Evolutionary conservation across 345 rosid genomes (phyloP), one percentile per base, ranked within the genome.

Genomic region (Gossypium ekmanianum): DNA sequence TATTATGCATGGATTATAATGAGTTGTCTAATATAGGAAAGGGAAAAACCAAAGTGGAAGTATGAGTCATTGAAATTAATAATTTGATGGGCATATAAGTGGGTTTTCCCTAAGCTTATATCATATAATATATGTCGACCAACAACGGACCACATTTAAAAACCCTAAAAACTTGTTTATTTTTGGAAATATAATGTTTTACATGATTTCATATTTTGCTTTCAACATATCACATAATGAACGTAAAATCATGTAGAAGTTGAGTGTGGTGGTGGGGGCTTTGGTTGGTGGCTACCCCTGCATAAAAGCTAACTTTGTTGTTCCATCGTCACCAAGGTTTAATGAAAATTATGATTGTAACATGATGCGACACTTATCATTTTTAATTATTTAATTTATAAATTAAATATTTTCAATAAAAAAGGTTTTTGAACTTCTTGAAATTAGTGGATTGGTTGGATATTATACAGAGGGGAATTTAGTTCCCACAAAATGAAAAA

Each of bases 101-200:
- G 11, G 34, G 14, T n/a, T 44, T 61, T 17, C 72, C 27, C 29
- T 26, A 2, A 17, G 8, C 16, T 5, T 34, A 34, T 34, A 5
- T 34, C 7, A 34, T 34, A 34, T 48, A 7, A 34, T 48, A 7
- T 22, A 14, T 11, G 34, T 67, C 17, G 56, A 39, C 58, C 48
- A 67, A 12, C 29, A 72, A 61, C 50, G 71, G 18, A n/a, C 59
- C 65, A 74, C 78, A 74, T 57, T 57, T 57, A 57, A 57, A 4
- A 57, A 20, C 14, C 62, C 14, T 64, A 13, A 72, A 29, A 29
- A 14, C 34, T 22, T 43, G 11, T 10, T 22, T 58, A 58, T 58
- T 58, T 58, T 58, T 5, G 5, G 41, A 34, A 5, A 9, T 0
- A 11, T 7, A 26, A 59, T 73, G 14, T 2, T 44, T 50, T 17